Evolutionary conservation across 208 protist species (phyloP).

Genomic region (Acanthamoeba quina): DNA sequence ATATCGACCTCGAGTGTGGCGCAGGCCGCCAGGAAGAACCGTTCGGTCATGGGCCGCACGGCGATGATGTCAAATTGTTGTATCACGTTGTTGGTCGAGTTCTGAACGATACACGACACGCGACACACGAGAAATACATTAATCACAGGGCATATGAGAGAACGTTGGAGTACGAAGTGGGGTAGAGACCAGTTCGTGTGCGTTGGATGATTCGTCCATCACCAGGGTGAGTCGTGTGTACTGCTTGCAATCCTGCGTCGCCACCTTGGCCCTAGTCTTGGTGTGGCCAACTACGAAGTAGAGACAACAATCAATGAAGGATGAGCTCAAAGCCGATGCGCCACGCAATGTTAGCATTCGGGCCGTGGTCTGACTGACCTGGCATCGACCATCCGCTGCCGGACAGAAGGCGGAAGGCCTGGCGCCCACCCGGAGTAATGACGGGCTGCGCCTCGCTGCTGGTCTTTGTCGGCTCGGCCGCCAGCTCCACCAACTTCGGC

Average conservation of each 20-base stretch:
- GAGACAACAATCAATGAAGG: too few relatives aligned
- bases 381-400: background rate
- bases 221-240: constrained; percentile 15
- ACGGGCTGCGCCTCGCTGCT: background rate
- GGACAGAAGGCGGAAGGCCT: constrained; percentile 4
- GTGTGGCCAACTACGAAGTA: background rate
- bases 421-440: background rate
- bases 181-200: background rate
- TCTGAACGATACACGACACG: background rate
- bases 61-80: constrained; percentile 59
- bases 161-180: too few relatives aligned
- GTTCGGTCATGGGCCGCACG: constrained; percentile 31
- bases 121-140: too few relatives aligned
- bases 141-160: too few relatives aligned
- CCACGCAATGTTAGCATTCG: background rate
- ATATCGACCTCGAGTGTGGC: constrained; percentile 27
- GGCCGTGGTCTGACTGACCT: background rate
- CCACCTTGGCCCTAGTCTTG: background rate
- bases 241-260: background rate
- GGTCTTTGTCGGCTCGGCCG: background rate
- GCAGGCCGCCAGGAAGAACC: constrained; percentile 1
- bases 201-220: background rate
- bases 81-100: background rate
- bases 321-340: background rate
- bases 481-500: background rate